Percentiles rank a stretch among this genome's conserved stretches.
Conservation (phyloP, 2,329 filamentous ascomycete genomes). For the Cercospora sp. region DNA sequence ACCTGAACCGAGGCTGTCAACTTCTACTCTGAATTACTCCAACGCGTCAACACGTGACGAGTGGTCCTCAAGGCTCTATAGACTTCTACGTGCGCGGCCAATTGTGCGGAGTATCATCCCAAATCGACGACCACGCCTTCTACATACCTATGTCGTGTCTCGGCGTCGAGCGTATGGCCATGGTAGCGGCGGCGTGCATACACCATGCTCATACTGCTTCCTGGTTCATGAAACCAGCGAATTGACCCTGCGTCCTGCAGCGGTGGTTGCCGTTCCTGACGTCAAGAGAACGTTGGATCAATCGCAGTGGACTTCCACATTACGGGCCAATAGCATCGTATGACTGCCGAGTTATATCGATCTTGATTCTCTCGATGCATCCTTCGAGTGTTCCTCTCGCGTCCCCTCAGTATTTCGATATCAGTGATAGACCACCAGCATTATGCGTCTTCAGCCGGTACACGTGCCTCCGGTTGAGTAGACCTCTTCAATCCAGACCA, state of each 20-base stretch:
- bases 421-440: not conserved
- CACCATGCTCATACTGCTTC: not conserved
- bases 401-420: not conserved
- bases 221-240: not conserved
- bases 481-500: not conserved
- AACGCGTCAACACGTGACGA: not conserved
- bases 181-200: not conserved
- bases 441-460: too few relatives aligned
- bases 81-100: not conserved
- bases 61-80: too few relatives aligned
- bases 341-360: not conserved
- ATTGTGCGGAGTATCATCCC: not conserved
- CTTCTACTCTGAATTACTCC: not conserved
- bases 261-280: not conserved
- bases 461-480: not conserved
- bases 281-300: not conserved
- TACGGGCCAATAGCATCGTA: not conserved
- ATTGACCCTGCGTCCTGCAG: not conserved
- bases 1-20: not conserved
- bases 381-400: too few relatives aligned
- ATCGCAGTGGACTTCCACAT: not conserved
- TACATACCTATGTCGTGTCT: not conserved
- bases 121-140: not conserved
- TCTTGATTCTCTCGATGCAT: too few relatives aligned
- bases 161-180: not conserved